Base-by-base conservation (phyloP, 139 green algal genomes). In the Chlorella sp. region DNA sequence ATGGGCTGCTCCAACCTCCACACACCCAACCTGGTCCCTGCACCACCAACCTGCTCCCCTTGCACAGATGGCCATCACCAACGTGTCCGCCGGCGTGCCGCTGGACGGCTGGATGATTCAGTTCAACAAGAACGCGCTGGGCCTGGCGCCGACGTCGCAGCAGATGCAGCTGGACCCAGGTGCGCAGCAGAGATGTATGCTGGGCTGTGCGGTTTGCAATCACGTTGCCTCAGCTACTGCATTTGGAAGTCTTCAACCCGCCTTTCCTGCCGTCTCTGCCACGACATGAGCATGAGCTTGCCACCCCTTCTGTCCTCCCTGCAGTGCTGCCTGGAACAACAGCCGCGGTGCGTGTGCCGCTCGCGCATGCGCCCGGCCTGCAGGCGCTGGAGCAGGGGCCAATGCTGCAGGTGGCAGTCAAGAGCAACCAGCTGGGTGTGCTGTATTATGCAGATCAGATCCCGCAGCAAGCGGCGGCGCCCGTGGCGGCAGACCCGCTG, bases 81-180 rank as follows among this genome's bases (percentile, higher is more conserved):
- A 98, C 86, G 56, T 28, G 20, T 77, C 20, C 32, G 68, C 76
- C 13, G 58, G 70, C 70, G 73, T 44, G 2, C 69, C 89, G 0
- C 73, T 99, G 74, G 93, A 98, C 87, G 95, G 94, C 17, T 95
- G 99, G 73, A 97, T 98, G 95, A 93, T 99, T 34, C 95, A 98
- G 88, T 94, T 99, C 76, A 99, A 99, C 92, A 96, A 94, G 83
- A 98, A 98, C 88, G 89, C 84, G 44, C 97, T 97, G 80, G 96
- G 96, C 20, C 84, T 99, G 41, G 86, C 88, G 22, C 94, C 96
- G 24, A 85, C 77, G 13, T 88, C 90, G 51, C 92, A 96, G 83
- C 80, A 85, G 24, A 58, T 94, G 16, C 32, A 62, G 34, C 73
- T 94, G 38, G 48, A 64, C 30, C 28, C 73, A 74, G 36, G 38